A percentile compares a stretch with the other conserved stretches of the same genome.
These are phyloP conservation scores for Aspergillus pseudoglaucus DNA, from an alignment of 2,329 filamentous ascomycete species.

Conservation along the genomic window DNA sequence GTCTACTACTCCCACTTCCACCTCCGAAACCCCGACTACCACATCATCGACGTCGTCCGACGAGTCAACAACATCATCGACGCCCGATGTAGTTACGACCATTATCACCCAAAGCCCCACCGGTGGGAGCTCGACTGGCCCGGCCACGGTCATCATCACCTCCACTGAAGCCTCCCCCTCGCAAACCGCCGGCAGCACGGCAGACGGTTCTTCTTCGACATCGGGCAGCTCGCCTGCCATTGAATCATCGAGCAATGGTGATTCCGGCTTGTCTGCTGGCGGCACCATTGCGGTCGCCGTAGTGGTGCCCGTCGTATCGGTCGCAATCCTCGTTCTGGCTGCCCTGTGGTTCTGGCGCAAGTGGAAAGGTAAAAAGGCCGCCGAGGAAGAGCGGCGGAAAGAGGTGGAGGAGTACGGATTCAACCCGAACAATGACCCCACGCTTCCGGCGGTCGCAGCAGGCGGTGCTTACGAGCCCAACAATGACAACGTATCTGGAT, in stretches of 20 bases:
- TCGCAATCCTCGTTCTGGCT: slow-evolving; percentile 70
- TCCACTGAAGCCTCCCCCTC: slow-evolving; percentile 7
- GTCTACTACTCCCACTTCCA: neutral
- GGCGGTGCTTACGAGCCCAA: slow-evolving; percentile 56
- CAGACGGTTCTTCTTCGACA: slow-evolving; percentile 19
- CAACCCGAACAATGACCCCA: slow-evolving; percentile 94
- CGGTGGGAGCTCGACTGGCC: neutral
- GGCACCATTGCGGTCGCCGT: slow-evolving; percentile 87
- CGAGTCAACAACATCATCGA: slow-evolving; percentile 12
- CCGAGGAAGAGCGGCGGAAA: slow-evolving; percentile 82
- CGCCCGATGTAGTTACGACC: slow-evolving; percentile 14
- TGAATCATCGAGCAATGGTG: slow-evolving; percentile 18
- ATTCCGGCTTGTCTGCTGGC: slow-evolving; percentile 37
- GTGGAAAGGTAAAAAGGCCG: slow-evolving; percentile 75
- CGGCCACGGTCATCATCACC: slow-evolving; percentile 20
- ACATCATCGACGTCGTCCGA: slow-evolving; percentile 12
- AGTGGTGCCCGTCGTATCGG: slow-evolving; percentile 83
- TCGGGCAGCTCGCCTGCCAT: slow-evolving; percentile 19
- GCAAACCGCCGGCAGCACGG: slow-evolving; percentile 6
- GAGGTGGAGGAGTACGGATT: slow-evolving; percentile 97
- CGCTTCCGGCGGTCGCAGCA: slow-evolving; percentile 55
- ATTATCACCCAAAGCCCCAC: slow-evolving; percentile 1
- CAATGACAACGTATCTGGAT: slow-evolving; percentile 65
- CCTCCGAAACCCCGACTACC: slow-evolving; percentile 6
- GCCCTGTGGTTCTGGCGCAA: slow-evolving; percentile 82